phyloP scores from a whole-genome alignment of 2,329 filamentous ascomycete genomes.

The Talaromyces sp. region DNA sequence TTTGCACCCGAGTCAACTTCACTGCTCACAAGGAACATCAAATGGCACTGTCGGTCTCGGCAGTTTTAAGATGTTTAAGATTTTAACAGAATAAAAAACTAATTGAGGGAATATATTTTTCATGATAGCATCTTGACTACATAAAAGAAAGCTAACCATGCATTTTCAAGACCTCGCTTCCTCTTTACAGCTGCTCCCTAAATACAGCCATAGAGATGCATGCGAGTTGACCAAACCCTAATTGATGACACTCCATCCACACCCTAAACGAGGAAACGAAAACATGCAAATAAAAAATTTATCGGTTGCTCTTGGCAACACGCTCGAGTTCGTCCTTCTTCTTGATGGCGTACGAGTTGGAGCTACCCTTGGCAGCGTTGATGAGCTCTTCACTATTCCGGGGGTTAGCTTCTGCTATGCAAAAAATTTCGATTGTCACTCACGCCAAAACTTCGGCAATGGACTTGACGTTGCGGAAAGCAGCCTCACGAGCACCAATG shows the following conservation, averaged over 20 bases:
- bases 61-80: neutral
- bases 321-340: constrained; percentile 99
- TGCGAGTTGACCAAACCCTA: constrained; percentile 34
- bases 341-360: constrained; percentile 99
- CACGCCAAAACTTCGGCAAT: constrained; percentile 94
- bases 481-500: constrained; percentile 95
- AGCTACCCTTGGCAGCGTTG: constrained; percentile 99
- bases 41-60: neutral
- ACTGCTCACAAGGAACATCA: neutral
- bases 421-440: neutral
- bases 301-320: constrained; percentile 99
- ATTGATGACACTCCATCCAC: constrained; percentile 25
- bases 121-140: constrained; percentile 40
- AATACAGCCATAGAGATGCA: constrained; percentile 37
- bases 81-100: neutral
- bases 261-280: constrained; percentile 37
- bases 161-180: constrained; percentile 34
- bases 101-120: constrained; percentile 17
- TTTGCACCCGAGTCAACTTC: neutral
- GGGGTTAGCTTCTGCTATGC: constrained; percentile 1
- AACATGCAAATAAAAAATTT: constrained; percentile 52
- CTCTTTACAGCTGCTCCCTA: constrained; percentile 29
- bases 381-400: constrained; percentile 77
- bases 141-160: constrained; percentile 35
- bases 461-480: constrained; percentile 99